A percentile compares a stretch with the other conserved stretches of the same genome.
Evolutionary conservation across 2,329 filamentous ascomycete species (phyloP).

Genomic region (Xylariomycetidae sp.): DNA sequence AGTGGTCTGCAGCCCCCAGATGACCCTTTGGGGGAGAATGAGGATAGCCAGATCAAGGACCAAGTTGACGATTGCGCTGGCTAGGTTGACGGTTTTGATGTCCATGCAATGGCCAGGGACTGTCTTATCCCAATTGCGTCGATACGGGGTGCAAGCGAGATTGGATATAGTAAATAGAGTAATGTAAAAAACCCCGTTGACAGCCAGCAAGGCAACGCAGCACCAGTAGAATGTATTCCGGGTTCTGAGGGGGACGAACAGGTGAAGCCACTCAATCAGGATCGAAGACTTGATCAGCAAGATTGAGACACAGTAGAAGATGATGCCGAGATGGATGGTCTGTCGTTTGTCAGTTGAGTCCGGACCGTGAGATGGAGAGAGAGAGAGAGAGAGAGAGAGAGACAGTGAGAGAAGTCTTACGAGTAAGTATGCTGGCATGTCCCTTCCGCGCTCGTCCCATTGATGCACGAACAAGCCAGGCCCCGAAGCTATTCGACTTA

Average conservation of each 20-base stretch:
- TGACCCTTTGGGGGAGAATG: slow-evolving; percentile 24
- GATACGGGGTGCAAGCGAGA: slow-evolving; percentile 20
- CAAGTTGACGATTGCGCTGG: slow-evolving; percentile 19
- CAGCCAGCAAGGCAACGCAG: slow-evolving; percentile 13
- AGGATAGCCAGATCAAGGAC: slow-evolving; percentile 24
- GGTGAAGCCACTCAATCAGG: slow-evolving; percentile 37
- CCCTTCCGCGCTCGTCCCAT: background rate
- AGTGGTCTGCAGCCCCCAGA: slow-evolving; percentile 18
- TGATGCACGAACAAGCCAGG: background rate
- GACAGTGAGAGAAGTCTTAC: too few species aligned
- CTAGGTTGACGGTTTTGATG: slow-evolving; percentile 12
- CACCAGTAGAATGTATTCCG: slow-evolving; percentile 19
- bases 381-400: too few species aligned
- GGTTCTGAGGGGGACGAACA: slow-evolving; percentile 22
- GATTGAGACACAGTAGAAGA: slow-evolving; percentile 31
- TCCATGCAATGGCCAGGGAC: slow-evolving; percentile 19
- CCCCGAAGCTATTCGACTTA: background rate
- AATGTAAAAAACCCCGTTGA: slow-evolving; percentile 16
- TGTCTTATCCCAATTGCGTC: slow-evolving; percentile 22
- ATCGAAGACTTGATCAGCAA: slow-evolving; percentile 37
- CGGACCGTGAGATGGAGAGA: too few species aligned
- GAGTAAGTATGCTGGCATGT: background rate
- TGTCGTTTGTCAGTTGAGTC: too few species aligned
- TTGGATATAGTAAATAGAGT: slow-evolving; percentile 14
- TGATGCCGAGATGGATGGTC: slow-evolving; percentile 25